Base-by-base conservation (phyloP, 805 yeast species). In the Wickerhamomyces silvicola region DNA sequence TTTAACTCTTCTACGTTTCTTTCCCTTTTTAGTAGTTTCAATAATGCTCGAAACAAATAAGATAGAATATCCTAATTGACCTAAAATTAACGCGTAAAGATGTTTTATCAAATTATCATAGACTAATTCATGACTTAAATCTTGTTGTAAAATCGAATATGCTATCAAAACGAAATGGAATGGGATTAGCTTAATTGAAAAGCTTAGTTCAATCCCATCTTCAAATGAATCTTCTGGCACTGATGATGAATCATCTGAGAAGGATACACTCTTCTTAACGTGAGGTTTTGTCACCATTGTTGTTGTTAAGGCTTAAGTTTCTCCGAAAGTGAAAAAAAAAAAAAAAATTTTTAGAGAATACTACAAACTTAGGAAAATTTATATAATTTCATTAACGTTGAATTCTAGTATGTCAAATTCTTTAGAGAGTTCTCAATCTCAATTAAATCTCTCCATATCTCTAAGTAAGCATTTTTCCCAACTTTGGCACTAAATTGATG, bases 381-480 rank as follows among this genome's bases (percentile, higher is more conserved):
- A n/a, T n/a, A n/a, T n/a, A n/a, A n/a, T n/a, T n/a, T n/a, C n/a
- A n/a, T n/a, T n/a, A n/a, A n/a, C n/a, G n/a, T n/a, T n/a, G n/a
- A n/a, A n/a, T n/a, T n/a, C n/a, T n/a, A n/a, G n/a, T n/a, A n/a
- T n/a, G n/a, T n/a, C n/a, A 44, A 25, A 26, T 37, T 35, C 27
- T 46, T 46, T 31, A 60, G 32, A 2, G 66, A 57, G 28, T 66
- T 68, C 39, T 75, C 81, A 27, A 73, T 57, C 40, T 72, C 75
- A 20, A 76, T 65, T 28, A 82, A 53, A 50, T 81, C 90, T 40
- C 70, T 71, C 78, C 86, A 81, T 7, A 80, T 60, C 22, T 80
- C 86, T 31, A 66, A 64, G 28, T 71, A 66, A 1, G 74, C 69
- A 38, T 65, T 68, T 45, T 72, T 74, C 2, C 81, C 75, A 7